Evolutionary conservation across 495 filamentous ascomycete species (phyloP).

Genomic region (Entonaema liquescens): DNA sequence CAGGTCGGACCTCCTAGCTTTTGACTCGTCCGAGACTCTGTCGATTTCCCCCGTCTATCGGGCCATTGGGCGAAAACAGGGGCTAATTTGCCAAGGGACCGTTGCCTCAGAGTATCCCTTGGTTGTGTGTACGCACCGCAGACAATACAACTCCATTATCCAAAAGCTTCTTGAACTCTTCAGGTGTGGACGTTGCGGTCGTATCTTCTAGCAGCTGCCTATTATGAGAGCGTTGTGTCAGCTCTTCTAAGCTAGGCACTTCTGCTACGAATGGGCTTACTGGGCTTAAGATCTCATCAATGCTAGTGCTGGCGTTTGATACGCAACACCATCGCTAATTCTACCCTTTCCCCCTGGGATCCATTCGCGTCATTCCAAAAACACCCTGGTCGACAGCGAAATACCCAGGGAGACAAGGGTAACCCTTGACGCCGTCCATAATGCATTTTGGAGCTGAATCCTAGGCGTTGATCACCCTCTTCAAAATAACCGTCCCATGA

Average conservation of each 20-base stretch:
- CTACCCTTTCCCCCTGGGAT: conserved; percentile 27
- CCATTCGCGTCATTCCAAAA: conserved; percentile 36
- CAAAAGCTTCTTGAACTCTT: conserved; percentile 39
- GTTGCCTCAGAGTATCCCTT: conserved; percentile 31
- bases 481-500: conserved; percentile 53
- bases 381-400: conserved; percentile 20
- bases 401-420: conserved; percentile 34
- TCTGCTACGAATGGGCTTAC: conserved; percentile 22
- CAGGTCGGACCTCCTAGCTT: conserved; percentile 3
- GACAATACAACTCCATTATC: conserved; percentile 38
- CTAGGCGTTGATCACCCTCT: conserved; percentile 60
- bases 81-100: conserved; percentile 28
- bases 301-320: conserved; percentile 24
- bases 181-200: conserved; percentile 17
- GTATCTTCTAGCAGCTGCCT: conserved; percentile 15
- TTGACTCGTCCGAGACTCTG: conserved; percentile 40
- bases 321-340: conserved; percentile 26
- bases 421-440: conserved; percentile 35
- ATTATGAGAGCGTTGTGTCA: conserved; percentile 23
- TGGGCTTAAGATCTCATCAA: conserved; percentile 21
- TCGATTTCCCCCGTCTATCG: conserved; percentile 32
- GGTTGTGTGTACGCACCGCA: conserved; percentile 5
- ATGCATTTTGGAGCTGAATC: conserved; percentile 44
- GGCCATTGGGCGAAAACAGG: conserved; percentile 25
- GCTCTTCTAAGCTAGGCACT: conserved; percentile 26